Percentiles rank a stretch among this genome's conserved stretches.
Evolutionary conservation across 768 basidiomycete species (phyloP).

Genomic region (Amanita polypyramis): DNA sequence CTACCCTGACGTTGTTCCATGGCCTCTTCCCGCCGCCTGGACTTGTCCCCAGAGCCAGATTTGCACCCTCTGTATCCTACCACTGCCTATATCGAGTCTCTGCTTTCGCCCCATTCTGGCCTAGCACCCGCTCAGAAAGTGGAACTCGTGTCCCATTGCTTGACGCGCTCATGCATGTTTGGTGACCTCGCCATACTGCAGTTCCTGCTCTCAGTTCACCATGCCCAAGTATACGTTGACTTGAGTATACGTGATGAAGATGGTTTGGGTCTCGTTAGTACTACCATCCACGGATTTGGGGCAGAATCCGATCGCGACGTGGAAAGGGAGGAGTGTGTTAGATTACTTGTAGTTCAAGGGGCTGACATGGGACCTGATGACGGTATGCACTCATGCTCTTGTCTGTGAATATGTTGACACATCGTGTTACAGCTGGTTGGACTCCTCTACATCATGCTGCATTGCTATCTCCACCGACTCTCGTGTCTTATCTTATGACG

Average conservation of each 20-base stretch:
- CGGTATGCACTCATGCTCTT: conserved; percentile 24
- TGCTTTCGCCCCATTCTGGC: conserved; percentile 58
- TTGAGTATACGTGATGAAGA: conserved; percentile 73
- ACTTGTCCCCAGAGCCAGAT: conserved; percentile 69
- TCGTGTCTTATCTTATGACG: conserved; percentile 88
- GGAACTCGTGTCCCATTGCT: conserved; percentile 62
- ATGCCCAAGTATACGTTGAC: conserved; percentile 58
- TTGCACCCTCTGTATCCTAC: conserved; percentile 72
- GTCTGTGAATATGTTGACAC: background rate
- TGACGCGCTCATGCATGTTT: conserved; percentile 69
- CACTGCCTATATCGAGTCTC: conserved; percentile 44
- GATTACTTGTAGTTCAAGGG: conserved; percentile 70
- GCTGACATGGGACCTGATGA: conserved; percentile 60
- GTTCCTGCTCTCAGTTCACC: conserved; percentile 58
- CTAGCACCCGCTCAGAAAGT: conserved; percentile 58
- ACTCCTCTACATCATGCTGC: conserved; percentile 90
- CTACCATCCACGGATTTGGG: conserved; percentile 73
- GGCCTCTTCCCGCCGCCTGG: conserved; percentile 19
- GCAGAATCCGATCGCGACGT: conserved; percentile 74
- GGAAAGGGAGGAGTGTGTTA: conserved; percentile 85
- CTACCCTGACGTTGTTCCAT: background rate
- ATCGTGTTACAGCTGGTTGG: conserved; percentile 67
- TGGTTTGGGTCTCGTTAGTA: conserved; percentile 69
- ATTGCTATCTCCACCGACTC: conserved; percentile 77
- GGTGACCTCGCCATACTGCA: conserved; percentile 66